Conservation (phyloP, 345 rosid species). For the Eucalyptus tenuipes region DNA sequence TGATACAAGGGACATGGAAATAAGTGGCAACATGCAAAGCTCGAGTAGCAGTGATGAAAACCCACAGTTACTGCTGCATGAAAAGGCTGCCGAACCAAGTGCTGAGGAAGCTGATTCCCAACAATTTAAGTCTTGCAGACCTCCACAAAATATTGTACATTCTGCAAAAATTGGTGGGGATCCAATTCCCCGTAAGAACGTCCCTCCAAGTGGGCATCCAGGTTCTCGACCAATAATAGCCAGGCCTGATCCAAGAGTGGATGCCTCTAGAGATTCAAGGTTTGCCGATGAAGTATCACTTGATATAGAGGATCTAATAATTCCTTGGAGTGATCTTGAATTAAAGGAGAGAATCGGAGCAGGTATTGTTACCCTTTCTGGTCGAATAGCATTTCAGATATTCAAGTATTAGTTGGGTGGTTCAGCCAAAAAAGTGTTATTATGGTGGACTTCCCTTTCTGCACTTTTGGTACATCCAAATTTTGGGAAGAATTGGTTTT, state of each 20-base stretch:
- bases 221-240: constrained; percentile 9
- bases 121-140: constrained; percentile 9
- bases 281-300: constrained; percentile 33
- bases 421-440: not conserved
- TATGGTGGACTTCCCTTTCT: not conserved
- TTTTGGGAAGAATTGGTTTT: not conserved
- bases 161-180: constrained; percentile 28
- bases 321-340: constrained; percentile 87
- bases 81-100: constrained; percentile 11
- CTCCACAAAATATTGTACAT: constrained; percentile 29
- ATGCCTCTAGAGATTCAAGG: constrained; percentile 23
- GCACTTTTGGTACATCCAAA: constrained; percentile 4
- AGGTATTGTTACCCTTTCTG: constrained; percentile 34
- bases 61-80: constrained; percentile 21
- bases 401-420: not conserved
- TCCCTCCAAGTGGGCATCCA: constrained; percentile 25
- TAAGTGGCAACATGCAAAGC: constrained; percentile 25
- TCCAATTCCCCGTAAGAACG: constrained; percentile 18
- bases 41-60: constrained; percentile 28
- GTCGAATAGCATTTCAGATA: not conserved
- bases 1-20: constrained; percentile 33
- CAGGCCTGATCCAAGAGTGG: constrained; percentile 12
- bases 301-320: constrained; percentile 81
- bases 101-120: constrained; percentile 28
- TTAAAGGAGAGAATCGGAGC: constrained; percentile 94